Percentiles rank a stretch among this genome's conserved stretches.
Evolutionary conservation across 1,284 basidiomycete species (phyloP).

Genomic region (Exsudoporus floridanus): DNA sequence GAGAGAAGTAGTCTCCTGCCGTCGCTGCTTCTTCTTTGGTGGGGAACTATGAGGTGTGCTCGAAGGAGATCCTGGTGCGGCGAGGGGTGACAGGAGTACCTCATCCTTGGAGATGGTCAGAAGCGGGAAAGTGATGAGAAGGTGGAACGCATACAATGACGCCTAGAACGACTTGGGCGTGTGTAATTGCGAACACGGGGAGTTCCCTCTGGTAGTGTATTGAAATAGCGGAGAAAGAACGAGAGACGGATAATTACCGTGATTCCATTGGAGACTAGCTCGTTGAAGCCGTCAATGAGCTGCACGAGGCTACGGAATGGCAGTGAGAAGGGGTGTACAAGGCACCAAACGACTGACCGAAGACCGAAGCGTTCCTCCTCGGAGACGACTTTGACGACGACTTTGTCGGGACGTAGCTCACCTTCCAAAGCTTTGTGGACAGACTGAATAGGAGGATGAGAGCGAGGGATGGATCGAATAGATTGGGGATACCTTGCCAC

Average conservation of each 20-base stretch:
- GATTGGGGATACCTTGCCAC: slow-evolving; percentile 53
- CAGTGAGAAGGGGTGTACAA: not conserved
- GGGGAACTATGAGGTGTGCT: slow-evolving; percentile 3
- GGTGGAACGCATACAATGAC: slow-evolving; percentile 54
- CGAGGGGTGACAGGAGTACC: slow-evolving; percentile 7
- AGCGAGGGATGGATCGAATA: not conserved
- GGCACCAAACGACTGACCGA: slow-evolving; percentile 41
- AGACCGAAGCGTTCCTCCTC: slow-evolving; percentile 74
- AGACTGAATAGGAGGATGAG: slow-evolving; percentile 40
- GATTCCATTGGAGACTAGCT: slow-evolving; percentile 50
- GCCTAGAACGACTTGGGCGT: slow-evolving; percentile 57
- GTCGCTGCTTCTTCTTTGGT: slow-evolving; percentile 20
- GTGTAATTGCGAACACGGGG: slow-evolving; percentile 67
- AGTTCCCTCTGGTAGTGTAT: slow-evolving; percentile 57
- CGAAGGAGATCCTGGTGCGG: not conserved
- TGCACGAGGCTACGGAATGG: slow-evolving; percentile 51
- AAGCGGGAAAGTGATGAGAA: not conserved
- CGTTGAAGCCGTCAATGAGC: slow-evolving; percentile 56
- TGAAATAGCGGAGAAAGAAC: not conserved
- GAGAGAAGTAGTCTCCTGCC: not conserved
- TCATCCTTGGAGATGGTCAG: slow-evolving; percentile 44
- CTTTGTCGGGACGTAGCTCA: slow-evolving; percentile 64
- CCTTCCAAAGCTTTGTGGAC: slow-evolving; percentile 80
- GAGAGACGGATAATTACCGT: slow-evolving; percentile 37
- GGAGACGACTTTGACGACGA: slow-evolving; percentile 49